Percentiles rank a stretch among this genome's conserved stretches.
phyloP scores from a whole-genome alignment of 2,329 filamentous ascomycete genomes.

The Aspergillus sp. region DNA sequence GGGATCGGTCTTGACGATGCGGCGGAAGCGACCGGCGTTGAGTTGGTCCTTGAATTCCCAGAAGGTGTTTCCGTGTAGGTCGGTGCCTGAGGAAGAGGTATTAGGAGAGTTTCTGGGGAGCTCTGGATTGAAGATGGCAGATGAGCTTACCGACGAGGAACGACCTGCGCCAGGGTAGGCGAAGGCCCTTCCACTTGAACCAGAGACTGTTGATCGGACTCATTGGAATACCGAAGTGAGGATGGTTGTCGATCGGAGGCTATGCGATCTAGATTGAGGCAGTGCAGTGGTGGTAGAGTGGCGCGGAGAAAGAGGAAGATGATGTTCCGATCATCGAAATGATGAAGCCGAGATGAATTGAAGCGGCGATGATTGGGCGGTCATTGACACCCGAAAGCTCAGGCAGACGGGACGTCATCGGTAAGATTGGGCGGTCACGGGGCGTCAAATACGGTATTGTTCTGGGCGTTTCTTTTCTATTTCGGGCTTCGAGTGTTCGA shows the following conservation, averaged over 20 bases:
- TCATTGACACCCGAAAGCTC: not conserved
- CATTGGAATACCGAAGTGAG: conserved; percentile 31
- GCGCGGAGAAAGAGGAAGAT: not conserved
- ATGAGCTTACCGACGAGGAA: conserved; percentile 56
- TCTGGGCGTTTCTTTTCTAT: not conserved
- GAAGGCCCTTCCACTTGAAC: conserved; percentile 64
- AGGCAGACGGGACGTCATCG: not conserved
- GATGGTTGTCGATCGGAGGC: not conserved
- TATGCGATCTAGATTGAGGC: not conserved
- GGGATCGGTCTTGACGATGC: conserved; percentile 59
- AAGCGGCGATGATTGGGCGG: not conserved
- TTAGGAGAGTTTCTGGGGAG: not conserved
- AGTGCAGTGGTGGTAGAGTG: not conserved
- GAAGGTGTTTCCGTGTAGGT: conserved; percentile 65
- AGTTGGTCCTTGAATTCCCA: conserved; percentile 66
- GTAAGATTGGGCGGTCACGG: not conserved
- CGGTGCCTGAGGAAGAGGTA: conserved; percentile 50
- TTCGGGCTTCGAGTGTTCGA: too few species aligned
- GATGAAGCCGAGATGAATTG: not conserved
- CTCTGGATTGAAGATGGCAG: not conserved
- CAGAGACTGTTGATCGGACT: conserved; percentile 52
- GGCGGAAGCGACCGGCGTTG: conserved; percentile 55
- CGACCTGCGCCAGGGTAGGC: conserved; percentile 62
- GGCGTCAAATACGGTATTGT: not conserved
- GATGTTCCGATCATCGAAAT: too few species aligned